These are phyloP conservation scores for Penicillium sp. DNA, from an alignment of 2,329 filamentous ascomycete genomes.

Conservation along the genomic window DNA sequence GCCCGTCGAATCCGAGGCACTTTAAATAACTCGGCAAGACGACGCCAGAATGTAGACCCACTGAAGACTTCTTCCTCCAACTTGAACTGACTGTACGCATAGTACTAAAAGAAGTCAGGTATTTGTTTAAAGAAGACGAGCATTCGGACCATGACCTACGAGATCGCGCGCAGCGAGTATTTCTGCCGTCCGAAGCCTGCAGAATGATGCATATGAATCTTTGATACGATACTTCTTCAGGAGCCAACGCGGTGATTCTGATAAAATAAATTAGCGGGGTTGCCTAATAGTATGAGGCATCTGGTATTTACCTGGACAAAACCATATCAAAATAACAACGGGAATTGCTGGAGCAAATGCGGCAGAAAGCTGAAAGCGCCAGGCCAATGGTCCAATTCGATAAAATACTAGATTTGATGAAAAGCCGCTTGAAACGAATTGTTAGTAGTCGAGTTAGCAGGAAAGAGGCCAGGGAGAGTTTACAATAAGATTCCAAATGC, in stretches of 20 bases:
- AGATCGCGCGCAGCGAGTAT: constrained; percentile 42
- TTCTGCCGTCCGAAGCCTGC: constrained; percentile 39
- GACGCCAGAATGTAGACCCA: constrained; percentile 17
- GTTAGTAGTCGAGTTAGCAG: too few species aligned
- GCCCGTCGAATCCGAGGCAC: constrained; percentile 30
- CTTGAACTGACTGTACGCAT: too few species aligned
- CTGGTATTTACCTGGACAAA: too few species aligned
- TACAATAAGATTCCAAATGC: constrained; percentile 45
- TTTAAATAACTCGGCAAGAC: constrained; percentile 25
- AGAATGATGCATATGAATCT: constrained; percentile 38
- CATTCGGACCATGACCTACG: too few species aligned
- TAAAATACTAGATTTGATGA: constrained; percentile 45
- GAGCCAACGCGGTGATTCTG: constrained; percentile 46
- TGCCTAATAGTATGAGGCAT: too few species aligned
- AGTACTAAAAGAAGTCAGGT: too few species aligned
- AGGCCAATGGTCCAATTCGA: constrained; percentile 50
- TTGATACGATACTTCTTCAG: constrained; percentile 35
- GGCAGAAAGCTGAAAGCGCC: constrained; percentile 53
- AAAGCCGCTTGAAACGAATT: too few species aligned
- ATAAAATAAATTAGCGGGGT: too few species aligned
- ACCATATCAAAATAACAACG: constrained; percentile 51
- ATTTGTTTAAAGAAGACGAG: too few species aligned
- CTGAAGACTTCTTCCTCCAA: constrained; percentile 29
- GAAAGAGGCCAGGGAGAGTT: too few species aligned
- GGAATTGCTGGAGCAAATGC: constrained; percentile 54